Conservation (phyloP, 75 land plant genomes). For the Selaginella tamariscina region DNA sequence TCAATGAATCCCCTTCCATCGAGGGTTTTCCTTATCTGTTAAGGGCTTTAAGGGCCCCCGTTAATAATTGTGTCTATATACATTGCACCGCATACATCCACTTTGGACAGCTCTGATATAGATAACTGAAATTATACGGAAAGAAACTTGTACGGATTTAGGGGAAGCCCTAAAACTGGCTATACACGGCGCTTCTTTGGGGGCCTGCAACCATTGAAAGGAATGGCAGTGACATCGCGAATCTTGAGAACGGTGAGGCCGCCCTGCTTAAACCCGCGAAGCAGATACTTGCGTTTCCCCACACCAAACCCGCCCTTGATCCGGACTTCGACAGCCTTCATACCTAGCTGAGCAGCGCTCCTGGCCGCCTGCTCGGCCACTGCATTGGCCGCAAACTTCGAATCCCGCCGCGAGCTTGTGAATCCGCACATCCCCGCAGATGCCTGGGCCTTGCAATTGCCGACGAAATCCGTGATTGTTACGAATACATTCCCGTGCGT, state of each 20-base stretch:
- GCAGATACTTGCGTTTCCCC: slow-evolving; percentile 4
- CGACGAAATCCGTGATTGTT: neutral
- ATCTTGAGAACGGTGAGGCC: neutral
- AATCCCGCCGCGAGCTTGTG: neutral
- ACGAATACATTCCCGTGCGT: slow-evolving; percentile 4
- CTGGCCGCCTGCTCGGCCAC: neutral
- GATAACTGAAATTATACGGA: too few species aligned
- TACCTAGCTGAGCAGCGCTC: neutral
- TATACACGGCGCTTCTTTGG: slow-evolving; percentile 8
- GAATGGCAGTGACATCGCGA: slow-evolving; percentile 2
- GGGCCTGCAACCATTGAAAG: slow-evolving; percentile 7
- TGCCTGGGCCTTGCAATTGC: neutral
- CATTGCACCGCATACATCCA: too few species aligned
- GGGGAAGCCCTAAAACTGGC: too few species aligned
- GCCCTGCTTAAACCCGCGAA: neutral
- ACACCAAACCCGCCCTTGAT: neutral
- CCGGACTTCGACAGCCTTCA: neutral
- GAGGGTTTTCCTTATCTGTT: too few species aligned
- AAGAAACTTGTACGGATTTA: too few species aligned
- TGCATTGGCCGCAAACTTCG: slow-evolving; percentile 9
- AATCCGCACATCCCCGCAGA: slow-evolving; percentile 7
- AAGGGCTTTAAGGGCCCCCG: neutral
- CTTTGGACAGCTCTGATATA: too few species aligned
- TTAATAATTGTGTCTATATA: neutral
- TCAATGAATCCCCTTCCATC: slow-evolving; percentile 17